Evolutionary conservation across 208 protist species (phyloP), one percentile per base, ranked within the genome.

Genomic region (Acanthamoeba castellanii): DNA sequence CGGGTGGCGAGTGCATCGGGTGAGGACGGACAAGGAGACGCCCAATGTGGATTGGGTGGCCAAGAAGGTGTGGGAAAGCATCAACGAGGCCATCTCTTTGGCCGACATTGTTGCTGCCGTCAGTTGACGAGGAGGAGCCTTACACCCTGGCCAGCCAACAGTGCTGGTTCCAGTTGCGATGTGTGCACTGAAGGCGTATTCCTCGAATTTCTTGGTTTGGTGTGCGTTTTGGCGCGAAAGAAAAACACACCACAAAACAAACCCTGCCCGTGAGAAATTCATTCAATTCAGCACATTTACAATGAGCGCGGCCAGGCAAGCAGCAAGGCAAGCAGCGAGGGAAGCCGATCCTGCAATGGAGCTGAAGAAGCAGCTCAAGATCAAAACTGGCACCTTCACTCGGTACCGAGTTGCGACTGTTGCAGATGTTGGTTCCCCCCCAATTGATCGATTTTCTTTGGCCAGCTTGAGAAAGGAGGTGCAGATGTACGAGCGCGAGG

Each of bases 311-410:
- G 59, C 59, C 7, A 8, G 59, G 59, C 25, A 18, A 66, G 59
- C 59, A 66, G 59, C 16, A 9, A 8, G 59, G 59, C 2, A 18
- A 66, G 59, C 59, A 30, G 59, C 16, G 25, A 66, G 59, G 22
- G 14, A 66, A 66, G 74, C 16, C 14, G 45, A 82, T 27, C 45
- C 74, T 27, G 74, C 16, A 16, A 27, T 18, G 7, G 74, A 82
- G 74, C 45, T 82, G 6, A 82, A 82, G 74, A 82, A 52, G n/a
- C 74, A 82, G 22, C 34, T 82, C 14, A 82, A 82, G 27, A 82
- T 82, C 16, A 82, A 82, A 20, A 82, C 74, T 14, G 74, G 74
- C 74, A 82, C 45, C n/a, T 42, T 45, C 7, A 82, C 74, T 6
- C 14, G 74, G 74, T 82, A 34, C 16, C 34, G 37, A 47, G 25